These are phyloP conservation scores for Amniculicola lignicola DNA, from an alignment of 495 filamentous ascomycete genomes.

Conservation along the genomic window DNA sequence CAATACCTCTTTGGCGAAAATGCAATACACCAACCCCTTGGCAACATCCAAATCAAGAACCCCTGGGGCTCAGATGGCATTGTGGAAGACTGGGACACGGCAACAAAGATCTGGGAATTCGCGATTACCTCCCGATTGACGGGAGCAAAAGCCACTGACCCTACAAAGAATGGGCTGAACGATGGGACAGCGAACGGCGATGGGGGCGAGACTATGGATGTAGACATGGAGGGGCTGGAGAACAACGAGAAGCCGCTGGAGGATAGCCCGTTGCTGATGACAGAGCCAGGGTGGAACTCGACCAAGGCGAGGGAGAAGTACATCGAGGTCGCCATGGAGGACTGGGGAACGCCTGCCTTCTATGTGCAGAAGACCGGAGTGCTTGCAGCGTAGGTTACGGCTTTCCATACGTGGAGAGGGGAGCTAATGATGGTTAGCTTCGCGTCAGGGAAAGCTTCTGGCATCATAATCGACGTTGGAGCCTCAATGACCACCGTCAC, in stretches of 20 bases:
- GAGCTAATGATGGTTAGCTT: constrained; percentile 54
- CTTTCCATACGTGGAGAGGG: neutral
- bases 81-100: constrained; percentile 95
- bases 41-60: constrained; percentile 76
- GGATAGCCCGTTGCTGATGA: constrained; percentile 91
- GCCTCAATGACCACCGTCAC: constrained; percentile 88
- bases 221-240: constrained; percentile 66
- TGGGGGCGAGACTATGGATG: constrained; percentile 45
- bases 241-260: constrained; percentile 72
- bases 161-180: constrained; percentile 72
- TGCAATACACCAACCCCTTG: constrained; percentile 70
- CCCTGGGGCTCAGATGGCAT: constrained; percentile 85
- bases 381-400: constrained; percentile 54
- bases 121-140: constrained; percentile 74
- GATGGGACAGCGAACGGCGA: constrained; percentile 46
- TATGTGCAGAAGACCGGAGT: constrained; percentile 74
- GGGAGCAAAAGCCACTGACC: constrained; percentile 59
- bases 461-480: constrained; percentile 87
- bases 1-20: constrained; percentile 81
- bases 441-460: constrained; percentile 85
- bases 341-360: constrained; percentile 89
- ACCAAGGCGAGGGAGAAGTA: constrained; percentile 83
- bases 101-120: constrained; percentile 85
- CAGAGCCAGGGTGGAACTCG: constrained; percentile 88
- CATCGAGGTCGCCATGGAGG: constrained; percentile 93